Percentiles rank a stretch among this genome's conserved stretches.
These are phyloP conservation scores for Monilinia vaccinii-corymbosi DNA, from an alignment of 2,329 filamentous ascomycete species.

Conservation along the genomic window DNA sequence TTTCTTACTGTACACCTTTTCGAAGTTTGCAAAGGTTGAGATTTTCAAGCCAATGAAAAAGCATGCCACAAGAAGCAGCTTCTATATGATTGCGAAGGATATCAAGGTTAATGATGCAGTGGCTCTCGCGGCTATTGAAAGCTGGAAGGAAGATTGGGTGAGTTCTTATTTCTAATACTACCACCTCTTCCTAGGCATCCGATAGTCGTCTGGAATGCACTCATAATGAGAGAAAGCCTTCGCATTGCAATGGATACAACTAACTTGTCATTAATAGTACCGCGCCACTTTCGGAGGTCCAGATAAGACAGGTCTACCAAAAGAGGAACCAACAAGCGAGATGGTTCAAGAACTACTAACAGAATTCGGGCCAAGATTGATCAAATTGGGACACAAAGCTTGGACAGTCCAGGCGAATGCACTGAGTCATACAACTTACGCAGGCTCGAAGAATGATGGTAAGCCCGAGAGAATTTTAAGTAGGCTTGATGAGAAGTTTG, in stretches of 20 bases:
- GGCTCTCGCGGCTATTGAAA: constrained; percentile 13
- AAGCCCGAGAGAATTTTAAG: not conserved
- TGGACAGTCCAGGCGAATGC: constrained; percentile 21
- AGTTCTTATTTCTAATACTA: not conserved
- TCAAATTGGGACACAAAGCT: constrained; percentile 13
- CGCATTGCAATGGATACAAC: not conserved
- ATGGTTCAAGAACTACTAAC: constrained; percentile 13
- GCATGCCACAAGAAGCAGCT: constrained; percentile 19
- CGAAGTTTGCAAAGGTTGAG: constrained; percentile 18
- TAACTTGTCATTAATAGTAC: not conserved
- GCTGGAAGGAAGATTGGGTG: constrained; percentile 19
- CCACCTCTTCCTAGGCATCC: not conserved
- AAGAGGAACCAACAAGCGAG: constrained; percentile 7
- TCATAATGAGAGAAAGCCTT: not conserved
- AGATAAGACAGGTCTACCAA: constrained; percentile 9
- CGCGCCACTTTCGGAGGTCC: constrained; percentile 19
- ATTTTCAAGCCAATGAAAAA: constrained; percentile 21
- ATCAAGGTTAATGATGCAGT: constrained; percentile 12
- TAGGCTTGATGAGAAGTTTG: not conserved
- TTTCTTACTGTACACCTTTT: constrained; percentile 18
- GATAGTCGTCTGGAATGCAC: not conserved
- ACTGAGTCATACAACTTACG: constrained; percentile 15
- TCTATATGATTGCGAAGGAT: constrained; percentile 24
- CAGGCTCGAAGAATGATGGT: constrained; percentile 9
- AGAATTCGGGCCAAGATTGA: constrained; percentile 16